These are phyloP conservation scores for Cadophora sp. DNA, from an alignment of 2,329 filamentous ascomycete species.

Conservation along the genomic window DNA sequence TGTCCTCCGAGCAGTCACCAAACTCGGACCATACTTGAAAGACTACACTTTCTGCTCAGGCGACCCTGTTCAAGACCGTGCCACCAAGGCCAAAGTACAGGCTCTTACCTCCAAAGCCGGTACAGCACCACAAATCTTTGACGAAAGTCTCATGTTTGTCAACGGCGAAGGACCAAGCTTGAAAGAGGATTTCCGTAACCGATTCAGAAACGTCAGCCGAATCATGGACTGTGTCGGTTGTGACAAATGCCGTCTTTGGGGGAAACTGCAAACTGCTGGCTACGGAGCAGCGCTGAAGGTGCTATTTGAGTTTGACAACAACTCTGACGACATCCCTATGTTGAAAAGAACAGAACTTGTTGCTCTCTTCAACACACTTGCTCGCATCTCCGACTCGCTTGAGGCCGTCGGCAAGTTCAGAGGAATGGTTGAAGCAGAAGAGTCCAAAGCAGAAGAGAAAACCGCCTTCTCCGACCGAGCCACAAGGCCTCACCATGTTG, in stretches of 20 bases:
- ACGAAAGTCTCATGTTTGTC: conserved; percentile 95
- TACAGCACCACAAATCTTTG: conserved; percentile 81
- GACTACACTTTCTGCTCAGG: conserved; percentile 92
- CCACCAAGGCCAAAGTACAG: conserved; percentile 84
- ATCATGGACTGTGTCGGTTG: conserved; percentile 99
- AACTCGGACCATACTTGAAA: conserved; percentile 80
- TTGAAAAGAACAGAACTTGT: conserved; percentile 92
- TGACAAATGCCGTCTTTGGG: conserved; percentile 98
- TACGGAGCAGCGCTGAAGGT: conserved; percentile 96
- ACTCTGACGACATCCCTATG: conserved; percentile 66
- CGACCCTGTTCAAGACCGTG: conserved; percentile 77
- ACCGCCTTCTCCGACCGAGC: conserved; percentile 36
- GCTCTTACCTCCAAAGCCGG: conserved; percentile 75
- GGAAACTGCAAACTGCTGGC: conserved; percentile 92
- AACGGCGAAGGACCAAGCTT: conserved; percentile 75
- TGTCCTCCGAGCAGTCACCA: conserved; percentile 89
- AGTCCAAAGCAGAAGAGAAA: conserved; percentile 20
- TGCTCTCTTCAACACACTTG: conserved; percentile 92
- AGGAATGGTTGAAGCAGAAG: conserved; percentile 54
- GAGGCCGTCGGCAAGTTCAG: conserved; percentile 77
- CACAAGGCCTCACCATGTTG: conserved; percentile 52
- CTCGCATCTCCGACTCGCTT: conserved; percentile 83
- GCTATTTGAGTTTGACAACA: conserved; percentile 85
- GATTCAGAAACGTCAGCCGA: conserved; percentile 94
- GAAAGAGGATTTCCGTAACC: conserved; percentile 96